phyloP scores from a whole-genome alignment of 805 yeast species.

The Hanseniaspora thailandica region DNA sequence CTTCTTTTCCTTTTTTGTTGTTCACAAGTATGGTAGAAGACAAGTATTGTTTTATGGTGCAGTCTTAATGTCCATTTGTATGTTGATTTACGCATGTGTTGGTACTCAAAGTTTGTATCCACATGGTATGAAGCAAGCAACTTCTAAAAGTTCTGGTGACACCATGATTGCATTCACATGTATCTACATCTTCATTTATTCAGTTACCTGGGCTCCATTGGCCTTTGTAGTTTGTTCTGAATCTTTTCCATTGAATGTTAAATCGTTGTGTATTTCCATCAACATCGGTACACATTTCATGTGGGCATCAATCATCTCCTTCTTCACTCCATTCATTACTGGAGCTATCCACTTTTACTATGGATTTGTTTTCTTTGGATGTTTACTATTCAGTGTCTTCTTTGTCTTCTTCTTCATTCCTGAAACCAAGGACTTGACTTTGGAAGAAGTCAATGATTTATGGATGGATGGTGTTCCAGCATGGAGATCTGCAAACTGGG shows the following conservation, averaged over 20 bases:
- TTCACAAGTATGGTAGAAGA: conserved; percentile 46
- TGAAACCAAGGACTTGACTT: conserved; percentile 66
- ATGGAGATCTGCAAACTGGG: conserved; percentile 39
- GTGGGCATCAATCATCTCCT: conserved; percentile 56
- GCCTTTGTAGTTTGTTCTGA: conserved; percentile 55
- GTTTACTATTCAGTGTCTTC: conserved; percentile 41
- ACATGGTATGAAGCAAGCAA: conserved; percentile 31
- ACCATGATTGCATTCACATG: conserved; percentile 63
- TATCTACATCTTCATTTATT: conserved; percentile 58
- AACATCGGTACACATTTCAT: conserved; percentile 53
- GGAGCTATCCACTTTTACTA: conserved; percentile 51
- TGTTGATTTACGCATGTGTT: conserved; percentile 43
- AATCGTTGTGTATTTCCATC: conserved; percentile 44
- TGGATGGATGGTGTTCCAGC: conserved; percentile 32
- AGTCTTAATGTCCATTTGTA: conserved; percentile 37
- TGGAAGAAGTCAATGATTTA: conserved; percentile 68
- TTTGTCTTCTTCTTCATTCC: conserved; percentile 59
- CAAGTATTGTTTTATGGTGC: conserved; percentile 39
- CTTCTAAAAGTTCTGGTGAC: conserved; percentile 45
- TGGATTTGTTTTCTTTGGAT: conserved; percentile 51
- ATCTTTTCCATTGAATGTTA: conserved; percentile 59
- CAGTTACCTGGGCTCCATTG: conserved; percentile 67
- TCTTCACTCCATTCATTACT: conserved; percentile 62
- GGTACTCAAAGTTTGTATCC: conserved; percentile 41
- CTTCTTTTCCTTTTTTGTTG: conserved; percentile 38